Evolutionary conservation across 2,329 filamentous ascomycete genomes (phyloP), one percentile per base, ranked within the genome.

Genomic region (Hymenoscyphus scutula): DNA sequence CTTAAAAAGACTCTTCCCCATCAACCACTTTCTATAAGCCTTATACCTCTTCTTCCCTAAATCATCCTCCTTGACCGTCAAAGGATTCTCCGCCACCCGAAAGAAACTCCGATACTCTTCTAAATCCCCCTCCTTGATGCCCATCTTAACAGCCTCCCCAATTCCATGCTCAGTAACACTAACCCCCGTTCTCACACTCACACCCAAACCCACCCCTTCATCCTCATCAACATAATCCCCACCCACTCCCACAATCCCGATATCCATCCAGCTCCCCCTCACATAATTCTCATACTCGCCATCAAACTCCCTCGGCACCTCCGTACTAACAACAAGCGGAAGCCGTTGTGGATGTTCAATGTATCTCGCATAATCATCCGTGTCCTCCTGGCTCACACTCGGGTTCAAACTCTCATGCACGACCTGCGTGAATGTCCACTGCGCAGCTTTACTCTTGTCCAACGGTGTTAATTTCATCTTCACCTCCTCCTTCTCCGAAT

Each of bases 1-100:
- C 77, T 98, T 98, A 76, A 98, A 98, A 71, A 98, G 83, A 71
- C 92, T 97, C 80, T 97, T 98, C 19, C 94, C 94, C 65, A 88
- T 84, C 73, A 99, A 80, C 94, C 95, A 99, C 77, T 97, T 96
- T 71, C 89, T 81, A 77, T 99, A 99, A 10, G 93, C 91, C 78
- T 97, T 98, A 76, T 99, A 99, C 69, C 95, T 82, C 82, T 98
- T 97, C 83, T 96, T 98, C 48, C 84, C 83, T 54, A 87, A 83
- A 75, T 98, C 95, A 72, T 96, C 93, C 53, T 93, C 89, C 1
- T 87, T 88, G 15, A 98, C 94, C 2, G 91, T 96, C 59, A 99
- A 78, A 19, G 92, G 91, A 70, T 97, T 91, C 64, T 95, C 90
- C 4, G 84, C 86, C 13, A 95, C 85, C 53, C 83, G 84, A 61